A percentile compares a stretch with the other conserved stretches of the same genome.
These are phyloP conservation scores for Chlorella sorokiniana DNA, from an alignment of 139 green algal genomes.

Conservation along the genomic window DNA sequence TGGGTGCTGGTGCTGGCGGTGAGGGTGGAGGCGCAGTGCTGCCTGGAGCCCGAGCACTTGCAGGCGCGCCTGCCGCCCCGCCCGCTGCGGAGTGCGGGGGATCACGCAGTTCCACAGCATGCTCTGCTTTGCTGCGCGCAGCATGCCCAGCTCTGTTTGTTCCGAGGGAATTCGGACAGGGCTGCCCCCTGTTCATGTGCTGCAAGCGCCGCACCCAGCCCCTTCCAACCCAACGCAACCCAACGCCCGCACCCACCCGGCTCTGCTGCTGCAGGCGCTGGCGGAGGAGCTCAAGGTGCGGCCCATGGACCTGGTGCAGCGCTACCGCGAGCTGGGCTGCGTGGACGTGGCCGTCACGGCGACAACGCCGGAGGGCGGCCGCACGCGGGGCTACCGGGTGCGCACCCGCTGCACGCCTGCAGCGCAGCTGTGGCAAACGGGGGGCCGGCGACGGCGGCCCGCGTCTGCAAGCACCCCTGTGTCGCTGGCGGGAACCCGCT, in stretches of 20 bases:
- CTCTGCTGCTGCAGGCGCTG: constrained; percentile 10
- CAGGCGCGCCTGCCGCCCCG: neutral
- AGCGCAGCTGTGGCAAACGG: neutral
- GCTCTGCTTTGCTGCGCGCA: too few relatives aligned
- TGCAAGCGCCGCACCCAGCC: too few relatives aligned
- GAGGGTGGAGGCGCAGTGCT: constrained; percentile 16
- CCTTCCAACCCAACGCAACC: too few relatives aligned
- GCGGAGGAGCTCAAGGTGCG: constrained; percentile 38
- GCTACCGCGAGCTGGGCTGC: constrained; percentile 47
- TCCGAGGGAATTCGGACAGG: too few relatives aligned
- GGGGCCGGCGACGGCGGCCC: too few relatives aligned
- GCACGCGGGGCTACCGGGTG: neutral
- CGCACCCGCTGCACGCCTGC: neutral
- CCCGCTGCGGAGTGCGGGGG: too few relatives aligned
- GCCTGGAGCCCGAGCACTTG: constrained; percentile 24
- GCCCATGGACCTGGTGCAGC: constrained; percentile 14
- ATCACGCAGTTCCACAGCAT: too few relatives aligned
- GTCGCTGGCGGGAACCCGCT: neutral
- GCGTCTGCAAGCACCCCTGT: neutral
- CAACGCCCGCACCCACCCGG: too few relatives aligned
- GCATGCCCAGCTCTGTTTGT: too few relatives aligned
- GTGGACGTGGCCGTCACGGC: neutral
- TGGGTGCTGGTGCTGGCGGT: constrained; percentile 44
- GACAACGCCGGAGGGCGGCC: neutral
- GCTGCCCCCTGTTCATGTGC: too few relatives aligned